Evolutionary conservation across 1,139 yeast species (phyloP), one percentile per base, ranked within the genome.

Genomic region (Taiozyma sp.): DNA sequence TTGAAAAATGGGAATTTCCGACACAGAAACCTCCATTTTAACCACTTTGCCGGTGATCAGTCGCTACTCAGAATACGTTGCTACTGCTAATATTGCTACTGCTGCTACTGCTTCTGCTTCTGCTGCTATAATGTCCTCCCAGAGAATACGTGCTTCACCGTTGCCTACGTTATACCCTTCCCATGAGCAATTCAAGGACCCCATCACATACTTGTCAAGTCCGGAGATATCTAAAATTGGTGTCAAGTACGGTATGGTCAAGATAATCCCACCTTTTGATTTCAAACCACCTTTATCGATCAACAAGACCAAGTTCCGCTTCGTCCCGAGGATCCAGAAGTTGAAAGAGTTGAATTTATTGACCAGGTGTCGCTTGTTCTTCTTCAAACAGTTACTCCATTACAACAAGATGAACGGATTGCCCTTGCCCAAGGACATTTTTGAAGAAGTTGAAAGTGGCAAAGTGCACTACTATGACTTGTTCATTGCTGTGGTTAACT

Each of bases 241-340:
- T 6, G 69, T 68, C 11, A 65, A 71, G 46, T 85, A 72, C 63
- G 95, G 95, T 1, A 75, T 86, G 59, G 67, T 86, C 32, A 86
- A 85, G 62, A 59, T 86, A 1, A 72, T 78, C 1, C 90, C 95
- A 2, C 93, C 93, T 0, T 51, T 56, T 6, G 69, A 62, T 13
- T 83, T 87, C 79, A 68, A 68, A 49, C 84, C 86, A 2, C 66
- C 67, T 0, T 75, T 85, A 55, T 73, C 79, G 53, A 69, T 85
- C 19, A 75, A 85, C 46, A 69, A 72, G 42, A 62, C 69, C 9
- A 62, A 60, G 22, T 85, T 86, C 64, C 73, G 68, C 50, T 85
- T 86, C 61, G 83, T 80, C 56, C 85, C 89, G 6, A 68, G 93
- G 50, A 65, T 82, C 26, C 93, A 86, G 62, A 76, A 74, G 47